Base-by-base conservation (phyloP, 345 rosid species). In the Eucalyptus sideroxylon region DNA sequence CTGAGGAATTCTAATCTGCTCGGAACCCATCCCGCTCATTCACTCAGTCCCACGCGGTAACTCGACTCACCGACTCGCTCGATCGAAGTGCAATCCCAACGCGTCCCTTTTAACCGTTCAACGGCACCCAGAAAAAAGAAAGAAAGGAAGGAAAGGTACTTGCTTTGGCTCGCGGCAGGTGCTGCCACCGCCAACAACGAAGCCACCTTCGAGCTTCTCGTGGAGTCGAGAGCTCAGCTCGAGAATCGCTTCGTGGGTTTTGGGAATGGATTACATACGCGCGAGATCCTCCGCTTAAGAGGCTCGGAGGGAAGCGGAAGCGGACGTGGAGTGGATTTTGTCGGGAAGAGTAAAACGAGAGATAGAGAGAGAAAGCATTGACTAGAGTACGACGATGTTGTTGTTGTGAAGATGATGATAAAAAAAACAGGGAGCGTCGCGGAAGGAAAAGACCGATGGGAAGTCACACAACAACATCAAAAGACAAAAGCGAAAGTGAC, bases 1-100 rank as follows among this genome's bases (percentile, higher is more conserved):
- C 87, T 91, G 95, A 88, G 95, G 96, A 86, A 95, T 91, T 88
- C 96, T 93, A 56, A 92, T 93, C 90, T 94, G 98, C 95, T 95
- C 92, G 37, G 94, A 92, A 77, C 95, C 95, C 95, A 94, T 93
- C 16, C 34, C 65, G 67, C 86, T 42, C 87, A 53, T 88, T 49
- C 30, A 40, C 85, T 77, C 85, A 11, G 59, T 53, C 16, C 26
- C 27, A 40, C 30, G 1, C 83, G 45, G 83, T 21, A 11, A 37
- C 85, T 77, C 30, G 30, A 40, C 85, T 23, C 85, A 40, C 85
- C 30, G 49, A 21, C 53, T 14, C 87, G 47, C 59, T n/a, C 23
- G 31, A 34, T 65, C 47, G 53, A 42, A 83, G 53, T 34, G 50
- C 26, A n/a, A 21, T 56, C 51, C n/a, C 85, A 59, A 11, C n/a